Evolutionary conservation across 768 basidiomycete genomes (phyloP).

Genomic region (Nevesoporus exiguus): DNA sequence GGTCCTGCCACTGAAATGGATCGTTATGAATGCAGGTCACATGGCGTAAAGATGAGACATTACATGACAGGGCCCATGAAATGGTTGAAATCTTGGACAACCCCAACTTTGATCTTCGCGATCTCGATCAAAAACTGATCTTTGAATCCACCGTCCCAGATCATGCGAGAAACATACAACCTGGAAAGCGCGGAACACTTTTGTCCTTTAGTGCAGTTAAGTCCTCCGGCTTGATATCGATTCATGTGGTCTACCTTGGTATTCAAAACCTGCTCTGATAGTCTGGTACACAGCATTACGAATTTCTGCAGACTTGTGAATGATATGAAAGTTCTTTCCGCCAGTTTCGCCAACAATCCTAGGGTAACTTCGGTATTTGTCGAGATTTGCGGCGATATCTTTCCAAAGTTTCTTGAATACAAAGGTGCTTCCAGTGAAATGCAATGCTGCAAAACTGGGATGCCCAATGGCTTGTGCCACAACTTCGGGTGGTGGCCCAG

Average conservation of each 20-base stretch:
- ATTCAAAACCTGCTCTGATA: slow-evolving; percentile 90
- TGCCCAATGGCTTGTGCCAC: slow-evolving; percentile 82
- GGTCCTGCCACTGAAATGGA: slow-evolving; percentile 58
- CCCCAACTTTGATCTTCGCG: slow-evolving; percentile 82
- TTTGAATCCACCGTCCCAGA: slow-evolving; percentile 88
- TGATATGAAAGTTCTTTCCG: slow-evolving; percentile 97
- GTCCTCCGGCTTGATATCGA: not conserved
- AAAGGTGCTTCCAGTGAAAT: slow-evolving; percentile 95
- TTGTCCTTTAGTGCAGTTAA: slow-evolving; percentile 53
- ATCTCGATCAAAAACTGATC: slow-evolving; percentile 70
- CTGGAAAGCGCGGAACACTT: slow-evolving; percentile 96
- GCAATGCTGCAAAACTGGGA: slow-evolving; percentile 78
- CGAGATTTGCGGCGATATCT: slow-evolving; percentile 85
- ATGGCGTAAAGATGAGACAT: slow-evolving; percentile 10
- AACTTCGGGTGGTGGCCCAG: slow-evolving; percentile 81
- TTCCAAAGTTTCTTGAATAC: slow-evolving; percentile 98
- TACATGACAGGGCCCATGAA: slow-evolving; percentile 98
- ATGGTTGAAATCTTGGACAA: slow-evolving; percentile 68
- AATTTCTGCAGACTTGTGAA: slow-evolving; percentile 85
- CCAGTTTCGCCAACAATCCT: slow-evolving; percentile 97
- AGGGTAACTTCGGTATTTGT: slow-evolving; percentile 85
- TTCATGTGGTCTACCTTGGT: slow-evolving; percentile 60
- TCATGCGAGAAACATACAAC: slow-evolving; percentile 80
- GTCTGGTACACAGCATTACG: slow-evolving; percentile 87
- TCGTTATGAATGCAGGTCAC: not conserved